Evolutionary conservation across 2,329 filamentous ascomycete species (phyloP).

Genomic region (Mollisiaceae sp.): DNA sequence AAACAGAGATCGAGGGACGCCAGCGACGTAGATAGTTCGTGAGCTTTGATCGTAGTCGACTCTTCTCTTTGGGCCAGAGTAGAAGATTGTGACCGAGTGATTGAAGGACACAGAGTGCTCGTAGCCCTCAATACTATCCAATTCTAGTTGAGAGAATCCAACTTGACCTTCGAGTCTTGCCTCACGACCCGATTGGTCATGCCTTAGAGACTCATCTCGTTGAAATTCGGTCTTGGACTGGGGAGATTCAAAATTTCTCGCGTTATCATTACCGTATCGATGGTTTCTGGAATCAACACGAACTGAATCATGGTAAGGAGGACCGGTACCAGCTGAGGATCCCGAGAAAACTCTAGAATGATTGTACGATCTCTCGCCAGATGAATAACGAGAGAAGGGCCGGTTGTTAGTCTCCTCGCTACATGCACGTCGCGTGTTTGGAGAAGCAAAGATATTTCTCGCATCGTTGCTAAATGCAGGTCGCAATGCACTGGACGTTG

Average conservation of each 20-base stretch:
- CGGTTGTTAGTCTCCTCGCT: background rate
- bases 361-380: background rate
- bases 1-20: slow-evolving; percentile 23
- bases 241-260: background rate
- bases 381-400: background rate
- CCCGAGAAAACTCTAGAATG: background rate
- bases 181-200: no score
- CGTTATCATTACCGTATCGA: slow-evolving; percentile 1
- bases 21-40: slow-evolving; percentile 29
- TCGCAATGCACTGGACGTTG: background rate
- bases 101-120: background rate
- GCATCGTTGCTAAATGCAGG: background rate
- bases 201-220: background rate
- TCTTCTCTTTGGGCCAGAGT: slow-evolving; percentile 2
- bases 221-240: background rate
- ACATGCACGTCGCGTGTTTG: background rate
- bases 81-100: slow-evolving; percentile 8
- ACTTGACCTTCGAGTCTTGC: no score
- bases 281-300: background rate
- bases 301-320: background rate
- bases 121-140: background rate
- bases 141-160: background rate
- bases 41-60: background rate
- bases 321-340: background rate
- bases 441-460: background rate